A percentile compares a stretch with the other conserved stretches of the same genome.
phyloP scores from a whole-genome alignment of 2,329 filamentous ascomycete species.

The Colletotrichum orchidophilum region DNA sequence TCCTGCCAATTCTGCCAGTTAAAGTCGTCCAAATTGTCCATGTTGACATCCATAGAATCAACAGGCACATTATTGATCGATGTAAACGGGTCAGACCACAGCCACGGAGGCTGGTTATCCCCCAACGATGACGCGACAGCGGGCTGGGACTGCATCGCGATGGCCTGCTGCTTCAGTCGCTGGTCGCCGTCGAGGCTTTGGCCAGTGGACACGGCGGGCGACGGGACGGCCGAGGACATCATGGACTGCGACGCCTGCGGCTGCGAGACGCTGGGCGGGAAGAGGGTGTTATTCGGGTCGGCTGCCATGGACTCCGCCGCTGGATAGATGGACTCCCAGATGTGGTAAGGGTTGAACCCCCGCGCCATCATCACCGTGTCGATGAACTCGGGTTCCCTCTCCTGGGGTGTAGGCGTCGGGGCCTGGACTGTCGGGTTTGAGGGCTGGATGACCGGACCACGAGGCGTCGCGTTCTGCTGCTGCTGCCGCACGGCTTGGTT shows the following conservation, averaged over 20 bases:
- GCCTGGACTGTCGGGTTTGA: background rate
- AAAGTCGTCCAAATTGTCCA: conserved; percentile 52
- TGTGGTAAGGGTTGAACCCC: conserved; percentile 18
- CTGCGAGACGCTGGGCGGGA: conserved; percentile 7
- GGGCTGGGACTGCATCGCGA: conserved; percentile 36
- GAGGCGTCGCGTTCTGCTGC: background rate
- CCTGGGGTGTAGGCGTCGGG: background rate
- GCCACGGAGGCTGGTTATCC: conserved; percentile 49
- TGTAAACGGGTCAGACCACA: conserved; percentile 51
- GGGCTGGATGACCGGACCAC: background rate
- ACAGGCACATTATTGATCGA: conserved; percentile 38
- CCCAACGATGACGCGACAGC: conserved; percentile 38
- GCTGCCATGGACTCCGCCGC: conserved; percentile 27
- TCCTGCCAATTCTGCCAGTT: conserved; percentile 61
- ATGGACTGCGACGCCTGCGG: conserved; percentile 4
- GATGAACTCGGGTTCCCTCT: conserved; percentile 19
- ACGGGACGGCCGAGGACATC: background rate
- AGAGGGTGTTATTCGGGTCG: conserved; percentile 23
- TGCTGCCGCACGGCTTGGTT: background rate
- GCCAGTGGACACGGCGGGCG: conserved; percentile 2
- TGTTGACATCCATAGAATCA: conserved; percentile 47
- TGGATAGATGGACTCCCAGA: conserved; percentile 34
- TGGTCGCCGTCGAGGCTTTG: conserved; percentile 32
- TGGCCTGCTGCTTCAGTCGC: conserved; percentile 35
- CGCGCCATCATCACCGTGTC: conserved; percentile 33